Evolutionary conservation across 345 rosid genomes (phyloP).

Genomic region (Sisymbrium irio): DNA sequence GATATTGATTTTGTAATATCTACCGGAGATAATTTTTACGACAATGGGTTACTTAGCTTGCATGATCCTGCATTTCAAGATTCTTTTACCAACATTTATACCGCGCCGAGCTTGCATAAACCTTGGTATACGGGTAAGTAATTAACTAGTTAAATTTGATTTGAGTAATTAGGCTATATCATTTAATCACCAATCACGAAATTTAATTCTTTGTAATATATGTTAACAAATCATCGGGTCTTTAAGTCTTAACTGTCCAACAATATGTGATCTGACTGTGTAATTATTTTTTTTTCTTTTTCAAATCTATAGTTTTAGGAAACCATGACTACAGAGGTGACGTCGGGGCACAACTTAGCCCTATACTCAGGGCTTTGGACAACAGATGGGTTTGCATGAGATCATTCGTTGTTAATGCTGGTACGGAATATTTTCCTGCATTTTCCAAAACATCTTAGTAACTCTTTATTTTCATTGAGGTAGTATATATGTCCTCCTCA

Average conservation of each 20-base stretch:
- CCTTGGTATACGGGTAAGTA: constrained; percentile 46
- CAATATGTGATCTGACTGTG: not conserved
- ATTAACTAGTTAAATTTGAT: not conserved
- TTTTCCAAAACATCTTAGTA: not conserved
- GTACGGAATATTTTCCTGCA: constrained; percentile 9
- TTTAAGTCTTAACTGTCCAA: not conserved
- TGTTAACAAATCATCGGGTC: not conserved
- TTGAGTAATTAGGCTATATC: not conserved
- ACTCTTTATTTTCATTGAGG: not conserved
- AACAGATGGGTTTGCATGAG: constrained; percentile 51
- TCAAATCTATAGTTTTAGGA: constrained; percentile 40
- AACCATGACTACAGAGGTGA: constrained; percentile 63
- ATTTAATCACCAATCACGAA: not conserved
- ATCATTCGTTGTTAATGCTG: constrained; percentile 46
- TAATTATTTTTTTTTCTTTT: not conserved
- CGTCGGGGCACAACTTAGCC: constrained; percentile 52
- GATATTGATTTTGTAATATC: constrained; percentile 46
- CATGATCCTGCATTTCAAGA: constrained; percentile 39
- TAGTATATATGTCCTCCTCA: not conserved
- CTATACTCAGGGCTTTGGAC: constrained; percentile 39
- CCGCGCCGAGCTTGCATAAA: constrained; percentile 40
- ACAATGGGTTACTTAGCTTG: constrained; percentile 37
- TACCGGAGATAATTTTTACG: constrained; percentile 52
- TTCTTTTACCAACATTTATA: constrained; percentile 42
- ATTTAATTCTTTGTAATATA: not conserved